Base-by-base conservation (phyloP, 2,329 filamentous ascomycete species). In the Thelonectria discophora region DNA sequence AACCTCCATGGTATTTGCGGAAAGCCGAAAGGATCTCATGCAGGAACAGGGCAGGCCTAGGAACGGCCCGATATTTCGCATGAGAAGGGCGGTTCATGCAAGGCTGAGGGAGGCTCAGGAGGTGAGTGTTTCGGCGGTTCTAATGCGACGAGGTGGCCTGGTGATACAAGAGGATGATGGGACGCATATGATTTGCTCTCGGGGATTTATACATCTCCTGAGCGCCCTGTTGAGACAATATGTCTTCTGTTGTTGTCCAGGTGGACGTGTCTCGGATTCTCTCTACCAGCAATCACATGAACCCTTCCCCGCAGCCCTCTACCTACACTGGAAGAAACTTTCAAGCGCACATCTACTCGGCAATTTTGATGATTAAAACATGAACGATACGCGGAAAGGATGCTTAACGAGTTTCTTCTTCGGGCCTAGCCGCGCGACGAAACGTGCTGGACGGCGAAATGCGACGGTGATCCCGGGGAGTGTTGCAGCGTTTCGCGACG, bases 11-110 rank as follows among this genome's bases (percentile, higher is more conserved):
- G 27, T 24, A 18, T 24, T 21, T n/a, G 37, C 49, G 37, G 21
- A 37, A 42, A 11, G 37, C 30, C 39, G 46, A 57, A 34, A 43
- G 54, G 46, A 57, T 57, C 47, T 32, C 54, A 50, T 57, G 54
- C 54, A 50, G 37, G 27, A 57, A 34, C 54, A 50, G 24, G 54
- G 24, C 34, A 37, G 34, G 8, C 21, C 45, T 24, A 34, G 24
- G 46, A 40, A 57, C 54, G 46, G 54, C 37, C 54, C 54, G 54
- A 50, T 50, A n/a, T 11, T 42, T 42, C n/a, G n/a, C n/a, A 20
- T 18, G n/a, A 40, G 13, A 32, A 17, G n/a, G 27, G 24, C 15
- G 21, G 45, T 48, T 21, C 34, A 20, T 47, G 20, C 43, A 34
- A 34, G 32, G 32, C 32, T 34, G 32, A 34, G 9, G 21, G 21